Percentiles rank a stretch among this genome's conserved stretches.
phyloP scores from a whole-genome alignment of 2,329 filamentous ascomycete species.

The Aspergillus persii region DNA sequence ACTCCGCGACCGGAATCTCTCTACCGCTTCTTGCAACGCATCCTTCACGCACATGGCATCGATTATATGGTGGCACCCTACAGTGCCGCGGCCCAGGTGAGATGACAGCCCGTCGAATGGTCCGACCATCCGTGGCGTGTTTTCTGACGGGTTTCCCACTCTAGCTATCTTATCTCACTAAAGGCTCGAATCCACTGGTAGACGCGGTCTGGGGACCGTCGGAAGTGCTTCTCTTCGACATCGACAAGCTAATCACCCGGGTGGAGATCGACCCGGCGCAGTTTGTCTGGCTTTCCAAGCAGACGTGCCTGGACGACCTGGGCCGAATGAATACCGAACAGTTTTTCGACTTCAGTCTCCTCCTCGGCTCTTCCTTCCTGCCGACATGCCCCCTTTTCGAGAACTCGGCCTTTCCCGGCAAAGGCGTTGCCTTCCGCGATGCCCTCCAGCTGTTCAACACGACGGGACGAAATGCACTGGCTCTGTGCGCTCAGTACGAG shows the following conservation, averaged over 20 bases:
- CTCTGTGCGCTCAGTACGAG: constrained; percentile 72
- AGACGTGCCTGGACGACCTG: constrained; percentile 68
- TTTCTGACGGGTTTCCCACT: constrained; percentile 2
- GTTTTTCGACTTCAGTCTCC: constrained; percentile 79
- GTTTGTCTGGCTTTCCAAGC: constrained; percentile 65
- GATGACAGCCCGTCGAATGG: constrained; percentile 17
- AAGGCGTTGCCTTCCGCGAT: constrained; percentile 63
- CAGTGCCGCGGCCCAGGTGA: constrained; percentile 81
- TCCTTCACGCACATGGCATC: constrained; percentile 66
- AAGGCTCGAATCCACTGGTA: constrained; percentile 64
- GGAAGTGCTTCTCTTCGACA: constrained; percentile 81
- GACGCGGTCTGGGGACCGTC: constrained; percentile 80
- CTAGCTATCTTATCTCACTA: constrained; percentile 71
- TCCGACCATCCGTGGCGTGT: not conserved
- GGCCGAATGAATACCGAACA: constrained; percentile 63
- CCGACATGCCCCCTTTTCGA: constrained; percentile 75
- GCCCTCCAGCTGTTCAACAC: constrained; percentile 73
- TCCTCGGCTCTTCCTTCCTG: constrained; percentile 78
- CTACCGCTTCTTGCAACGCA: constrained; percentile 71
- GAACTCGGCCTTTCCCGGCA: constrained; percentile 57
- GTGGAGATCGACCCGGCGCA: constrained; percentile 57
- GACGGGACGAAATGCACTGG: constrained; percentile 65
- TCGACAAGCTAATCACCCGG: constrained; percentile 68
- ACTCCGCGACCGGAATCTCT: constrained; percentile 70
- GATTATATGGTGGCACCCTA: constrained; percentile 83